These are phyloP conservation scores for Hebeloma cylindrosporum DNA, from an alignment of 768 basidiomycete species.

Conservation along the genomic window DNA sequence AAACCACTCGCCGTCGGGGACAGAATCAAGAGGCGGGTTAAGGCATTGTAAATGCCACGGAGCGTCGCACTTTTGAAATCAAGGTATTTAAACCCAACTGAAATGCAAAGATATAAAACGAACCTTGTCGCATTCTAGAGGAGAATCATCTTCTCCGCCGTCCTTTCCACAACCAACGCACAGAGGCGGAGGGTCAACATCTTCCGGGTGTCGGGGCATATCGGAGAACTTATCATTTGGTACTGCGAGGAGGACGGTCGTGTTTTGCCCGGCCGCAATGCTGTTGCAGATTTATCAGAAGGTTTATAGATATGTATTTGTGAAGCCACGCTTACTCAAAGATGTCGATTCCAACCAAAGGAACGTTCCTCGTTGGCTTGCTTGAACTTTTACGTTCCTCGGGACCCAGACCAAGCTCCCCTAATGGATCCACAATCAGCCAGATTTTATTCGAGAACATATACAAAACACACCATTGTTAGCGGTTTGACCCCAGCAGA, in stretches of 20 bases:
- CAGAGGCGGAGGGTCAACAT: slow-evolving; percentile 61
- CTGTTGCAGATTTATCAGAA: slow-evolving; percentile 35
- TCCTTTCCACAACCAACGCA: slow-evolving; percentile 77
- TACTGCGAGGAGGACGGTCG: slow-evolving; percentile 77
- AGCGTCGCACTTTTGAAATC: slow-evolving; percentile 68
- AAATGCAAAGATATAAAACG: slow-evolving; percentile 7
- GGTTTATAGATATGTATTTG: neutral
- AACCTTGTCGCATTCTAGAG: slow-evolving; percentile 92
- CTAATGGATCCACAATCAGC: slow-evolving; percentile 27
- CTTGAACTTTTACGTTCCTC: slow-evolving; percentile 86
- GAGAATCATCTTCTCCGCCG: slow-evolving; percentile 67
- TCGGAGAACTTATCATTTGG: slow-evolving; percentile 77
- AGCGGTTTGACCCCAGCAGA: slow-evolving; percentile 86
- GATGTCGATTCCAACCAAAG: slow-evolving; percentile 78
- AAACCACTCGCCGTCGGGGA: slow-evolving; percentile 94
- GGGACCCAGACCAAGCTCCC: slow-evolving; percentile 78
- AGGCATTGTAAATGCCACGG: slow-evolving; percentile 87
- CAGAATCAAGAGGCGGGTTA: slow-evolving; percentile 66
- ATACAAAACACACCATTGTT: slow-evolving; percentile 55
- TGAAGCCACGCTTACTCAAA: slow-evolving; percentile 50
- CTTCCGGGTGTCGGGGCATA: slow-evolving; percentile 76
- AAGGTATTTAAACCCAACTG: neutral
- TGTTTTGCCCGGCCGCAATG: slow-evolving; percentile 84
- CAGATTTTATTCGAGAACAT: neutral
- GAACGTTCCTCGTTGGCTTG: slow-evolving; percentile 70